These are phyloP conservation scores for Fusarium nodosum DNA, from an alignment of 2,329 filamentous ascomycete species.

Conservation along the genomic window DNA sequence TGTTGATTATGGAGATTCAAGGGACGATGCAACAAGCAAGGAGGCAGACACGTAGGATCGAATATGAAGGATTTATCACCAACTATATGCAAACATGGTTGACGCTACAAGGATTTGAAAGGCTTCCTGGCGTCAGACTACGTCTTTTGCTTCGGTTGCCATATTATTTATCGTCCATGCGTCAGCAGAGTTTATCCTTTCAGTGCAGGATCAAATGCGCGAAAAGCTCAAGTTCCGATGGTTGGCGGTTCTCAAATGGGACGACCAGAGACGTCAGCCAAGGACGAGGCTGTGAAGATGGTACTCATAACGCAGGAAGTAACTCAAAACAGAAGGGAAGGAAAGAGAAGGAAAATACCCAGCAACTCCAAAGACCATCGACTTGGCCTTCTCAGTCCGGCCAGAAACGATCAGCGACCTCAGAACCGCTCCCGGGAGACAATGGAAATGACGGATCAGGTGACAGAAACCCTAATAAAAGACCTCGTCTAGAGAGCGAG, in stretches of 20 bases:
- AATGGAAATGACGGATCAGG: neutral
- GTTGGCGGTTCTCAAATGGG: neutral
- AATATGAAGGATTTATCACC: neutral
- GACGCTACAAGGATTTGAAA: neutral
- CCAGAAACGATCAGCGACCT: neutral
- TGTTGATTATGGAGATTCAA: neutral
- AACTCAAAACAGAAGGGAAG: neutral
- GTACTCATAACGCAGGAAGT: neutral
- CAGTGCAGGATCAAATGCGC: accelerated
- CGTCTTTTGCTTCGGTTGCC: no score
- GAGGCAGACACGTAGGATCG: neutral
- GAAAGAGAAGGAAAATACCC: neutral
- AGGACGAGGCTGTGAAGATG: neutral
- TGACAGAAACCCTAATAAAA: accelerated
- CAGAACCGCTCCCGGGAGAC: neutral
- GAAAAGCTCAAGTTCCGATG: neutral
- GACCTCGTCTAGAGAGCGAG: neutral
- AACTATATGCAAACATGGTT: neutral
- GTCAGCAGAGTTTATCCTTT: neutral
- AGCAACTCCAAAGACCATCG: neutral
- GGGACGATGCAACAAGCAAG: accelerated
- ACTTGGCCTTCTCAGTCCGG: neutral
- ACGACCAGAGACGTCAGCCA: neutral
- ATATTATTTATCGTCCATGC: accelerated
- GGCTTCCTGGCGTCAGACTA: neutral